These are phyloP conservation scores for Suhomyces chickasaworum DNA, from an alignment of 1,139 yeast species.

Conservation along the genomic window DNA sequence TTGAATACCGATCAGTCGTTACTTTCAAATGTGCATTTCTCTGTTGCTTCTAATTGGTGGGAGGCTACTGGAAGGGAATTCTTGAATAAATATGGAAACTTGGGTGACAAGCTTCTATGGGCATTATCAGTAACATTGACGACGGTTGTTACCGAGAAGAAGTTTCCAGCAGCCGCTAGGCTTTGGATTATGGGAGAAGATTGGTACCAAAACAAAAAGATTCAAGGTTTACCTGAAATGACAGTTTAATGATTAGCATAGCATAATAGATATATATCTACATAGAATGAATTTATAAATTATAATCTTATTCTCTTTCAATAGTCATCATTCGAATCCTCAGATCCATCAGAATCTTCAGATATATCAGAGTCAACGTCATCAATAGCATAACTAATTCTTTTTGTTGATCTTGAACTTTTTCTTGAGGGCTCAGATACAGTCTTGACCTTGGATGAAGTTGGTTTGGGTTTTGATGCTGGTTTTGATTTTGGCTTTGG, in stretches of 20 bases:
- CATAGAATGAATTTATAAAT: not conserved
- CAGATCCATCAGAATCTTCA: not conserved
- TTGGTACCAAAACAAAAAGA: constrained; percentile 51
- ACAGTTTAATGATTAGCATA: constrained; percentile 23
- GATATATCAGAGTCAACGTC: constrained; percentile 5
- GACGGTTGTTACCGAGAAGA: constrained; percentile 44
- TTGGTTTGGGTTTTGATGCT: constrained; percentile 1
- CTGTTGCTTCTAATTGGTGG: constrained; percentile 86
- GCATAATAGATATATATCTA: not conserved
- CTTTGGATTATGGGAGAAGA: constrained; percentile 77
- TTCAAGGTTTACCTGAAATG: constrained; percentile 57
- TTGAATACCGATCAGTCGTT: constrained; percentile 55
- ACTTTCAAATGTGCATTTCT: constrained; percentile 69
- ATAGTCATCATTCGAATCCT: constrained; percentile 4
- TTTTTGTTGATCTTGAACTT: constrained; percentile 42
- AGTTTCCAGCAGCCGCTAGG: constrained; percentile 77
- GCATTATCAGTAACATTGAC: constrained; percentile 54
- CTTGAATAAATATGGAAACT: constrained; percentile 59
- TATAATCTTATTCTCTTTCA: not conserved
- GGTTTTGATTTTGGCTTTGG: not conserved
- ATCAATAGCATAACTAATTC: constrained; percentile 43
- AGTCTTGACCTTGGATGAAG: constrained; percentile 6
- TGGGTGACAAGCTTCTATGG: constrained; percentile 63
- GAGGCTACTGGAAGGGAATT: constrained; percentile 73
- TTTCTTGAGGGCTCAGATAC: constrained; percentile 37